These are phyloP conservation scores for Cyclostephanos invisitatus DNA, from an alignment of 108 stramenopile species.

Conservation along the genomic window DNA sequence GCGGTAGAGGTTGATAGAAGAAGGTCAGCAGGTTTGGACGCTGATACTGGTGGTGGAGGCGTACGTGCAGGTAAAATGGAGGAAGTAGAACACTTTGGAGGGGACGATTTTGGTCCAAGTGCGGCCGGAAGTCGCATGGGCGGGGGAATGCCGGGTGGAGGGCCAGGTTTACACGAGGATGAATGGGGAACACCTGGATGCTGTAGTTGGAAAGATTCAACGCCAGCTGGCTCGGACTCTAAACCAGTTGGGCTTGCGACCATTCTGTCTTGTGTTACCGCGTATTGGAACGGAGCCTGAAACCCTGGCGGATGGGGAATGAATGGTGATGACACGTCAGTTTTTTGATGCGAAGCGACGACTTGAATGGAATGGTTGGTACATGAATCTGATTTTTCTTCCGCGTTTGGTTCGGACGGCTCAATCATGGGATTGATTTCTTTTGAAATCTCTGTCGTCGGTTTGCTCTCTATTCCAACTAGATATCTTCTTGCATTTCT, in stretches of 20 bases:
- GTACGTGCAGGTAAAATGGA: slow-evolving; percentile 42
- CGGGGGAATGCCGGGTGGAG: slow-evolving; percentile 23
- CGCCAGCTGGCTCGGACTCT: not conserved
- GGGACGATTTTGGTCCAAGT: not conserved
- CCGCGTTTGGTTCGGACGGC: not conserved
- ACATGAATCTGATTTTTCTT: not conserved
- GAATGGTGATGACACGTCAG: slow-evolving; percentile 2
- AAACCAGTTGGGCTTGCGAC: not conserved
- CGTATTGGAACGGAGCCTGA: not conserved
- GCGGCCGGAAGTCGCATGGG: slow-evolving; percentile 3
- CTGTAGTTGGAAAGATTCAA: not conserved
- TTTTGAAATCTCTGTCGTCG: not conserved
- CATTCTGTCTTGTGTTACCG: not conserved
- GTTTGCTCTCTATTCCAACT: slow-evolving; percentile 12
- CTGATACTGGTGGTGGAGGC: slow-evolving; percentile 2
- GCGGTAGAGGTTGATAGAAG: slow-evolving; percentile 22
- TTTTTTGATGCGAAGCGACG: not conserved
- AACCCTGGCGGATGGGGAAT: slow-evolving; percentile 3
- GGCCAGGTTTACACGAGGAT: slow-evolving; percentile 4
- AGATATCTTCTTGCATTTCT: slow-evolving; percentile 63
- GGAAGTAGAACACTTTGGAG: not conserved
- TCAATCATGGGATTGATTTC: not conserved
- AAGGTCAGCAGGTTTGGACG: slow-evolving; percentile 18
- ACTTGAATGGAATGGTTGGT: not conserved
- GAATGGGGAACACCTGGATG: not conserved